Base-by-base conservation (phyloP, 2,329 filamentous ascomycete species). In the Aspergillus felis region DNA sequence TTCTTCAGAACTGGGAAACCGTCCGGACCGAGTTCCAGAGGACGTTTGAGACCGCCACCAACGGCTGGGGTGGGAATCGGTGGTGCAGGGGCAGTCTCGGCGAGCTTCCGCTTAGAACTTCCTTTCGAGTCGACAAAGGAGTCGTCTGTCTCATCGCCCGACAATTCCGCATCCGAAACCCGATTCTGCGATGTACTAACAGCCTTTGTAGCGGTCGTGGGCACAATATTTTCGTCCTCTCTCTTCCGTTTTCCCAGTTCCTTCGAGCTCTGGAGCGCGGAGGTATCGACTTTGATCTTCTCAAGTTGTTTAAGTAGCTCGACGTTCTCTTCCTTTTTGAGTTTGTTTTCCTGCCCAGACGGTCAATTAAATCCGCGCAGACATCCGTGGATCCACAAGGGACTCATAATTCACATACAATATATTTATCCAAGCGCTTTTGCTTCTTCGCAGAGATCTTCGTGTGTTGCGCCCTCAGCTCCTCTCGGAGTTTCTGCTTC, bases 251-350 rank as follows among this genome's bases (percentile, higher is more conserved):
- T 76, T 0, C 92, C 92, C 8, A 97, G 76, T 57, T 86, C 85
- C 64, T 85, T 90, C 53, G 88, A 90, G 71, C 91, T 96, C 57
- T 86, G 82, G 60, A 96, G 88, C 22, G 91, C 78, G 60, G 84
- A 90, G 1, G 91, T 96, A 71, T 97, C 92, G 64, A 94, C 84
- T 68, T 89, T 92, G 55, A 85, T 82, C 59, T 85, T 82, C 20
- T 90, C 90, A 27, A 99, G 82, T 71, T 94, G 92, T 70, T 90
- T 89, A 66, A 97, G 81, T 29, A 99, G 79, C 56, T 87, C 89
- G 28, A 90, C 81, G 68, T 91, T 96, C 74, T 97, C 93, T 70
- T 99, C 94, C 74, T 96, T 97, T 74, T 87, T 90, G 49, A 99
- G 80, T 81, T 99, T 99, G 57, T 84, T 94, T 68, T 97, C 92